Percentiles rank a stretch among this genome's conserved stretches.
Conservation (phyloP, 495 filamentous ascomycete genomes). For the Hyaloscypha hepaticicola region DNA sequence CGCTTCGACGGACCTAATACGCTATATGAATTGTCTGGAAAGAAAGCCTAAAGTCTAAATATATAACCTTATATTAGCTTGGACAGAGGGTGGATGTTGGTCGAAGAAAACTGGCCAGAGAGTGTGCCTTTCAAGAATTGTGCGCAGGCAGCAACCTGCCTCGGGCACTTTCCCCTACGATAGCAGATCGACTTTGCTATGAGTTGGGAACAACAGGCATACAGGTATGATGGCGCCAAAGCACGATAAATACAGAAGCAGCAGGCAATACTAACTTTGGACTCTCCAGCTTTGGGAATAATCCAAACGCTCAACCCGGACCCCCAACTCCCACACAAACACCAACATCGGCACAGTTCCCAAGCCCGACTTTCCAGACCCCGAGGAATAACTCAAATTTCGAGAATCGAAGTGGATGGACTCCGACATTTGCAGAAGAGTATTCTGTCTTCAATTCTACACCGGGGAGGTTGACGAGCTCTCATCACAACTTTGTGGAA, state of each 20-base stretch:
- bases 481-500: conserved; percentile 37
- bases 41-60: background rate
- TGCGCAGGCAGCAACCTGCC: conserved; percentile 25
- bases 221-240: conserved; percentile 56
- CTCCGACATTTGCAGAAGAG: conserved; percentile 55
- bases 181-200: conserved; percentile 51
- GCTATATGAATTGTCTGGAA: background rate
- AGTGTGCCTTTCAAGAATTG: conserved; percentile 8
- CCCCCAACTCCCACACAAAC: conserved; percentile 70
- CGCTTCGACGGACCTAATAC: background rate
- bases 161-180: conserved; percentile 16
- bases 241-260: background rate
- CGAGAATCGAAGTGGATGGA: conserved; percentile 51
- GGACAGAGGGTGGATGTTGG: conserved; percentile 20
- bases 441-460: conserved; percentile 58
- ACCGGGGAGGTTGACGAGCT: conserved; percentile 48
- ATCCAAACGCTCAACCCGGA: conserved; percentile 70
- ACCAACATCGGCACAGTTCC: conserved; percentile 62
- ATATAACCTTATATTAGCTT: background rate
- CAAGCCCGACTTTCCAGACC: conserved; percentile 63
- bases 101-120: conserved; percentile 6
- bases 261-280: conserved; percentile 11
- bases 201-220: conserved; percentile 73
- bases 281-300: conserved; percentile 61
- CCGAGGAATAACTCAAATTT: conserved; percentile 53